A percentile compares a stretch with the other conserved stretches of the same genome.
Conservation (phyloP, 768 basidiomycete species). For the Leccinellum rugosiceps region DNA sequence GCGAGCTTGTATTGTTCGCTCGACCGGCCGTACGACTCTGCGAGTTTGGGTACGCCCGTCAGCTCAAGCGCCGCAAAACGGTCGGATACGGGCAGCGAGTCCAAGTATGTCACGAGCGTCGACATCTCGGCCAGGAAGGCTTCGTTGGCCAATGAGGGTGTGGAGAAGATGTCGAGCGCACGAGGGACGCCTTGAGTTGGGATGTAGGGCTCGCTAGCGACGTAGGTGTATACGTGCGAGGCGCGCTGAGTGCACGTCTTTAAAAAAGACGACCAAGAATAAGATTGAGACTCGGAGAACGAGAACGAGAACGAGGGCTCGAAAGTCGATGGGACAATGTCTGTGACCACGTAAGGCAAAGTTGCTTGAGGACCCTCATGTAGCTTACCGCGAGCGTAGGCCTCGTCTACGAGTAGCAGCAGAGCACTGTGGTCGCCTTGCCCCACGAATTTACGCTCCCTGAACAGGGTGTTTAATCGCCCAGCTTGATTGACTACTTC, state of each 20-base stretch:
- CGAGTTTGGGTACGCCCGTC: slow-evolving; percentile 47
- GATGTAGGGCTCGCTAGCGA: slow-evolving; percentile 41
- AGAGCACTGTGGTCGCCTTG: slow-evolving; percentile 49
- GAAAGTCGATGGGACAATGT: slow-evolving; percentile 53
- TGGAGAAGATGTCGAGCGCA: slow-evolving; percentile 41
- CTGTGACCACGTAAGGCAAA: slow-evolving; percentile 33
- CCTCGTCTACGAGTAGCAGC: slow-evolving; percentile 54
- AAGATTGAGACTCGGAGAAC: slow-evolving; percentile 25
- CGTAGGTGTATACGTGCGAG: slow-evolving; percentile 49
- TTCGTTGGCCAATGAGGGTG: slow-evolving; percentile 37
- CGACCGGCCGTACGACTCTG: slow-evolving; percentile 41
- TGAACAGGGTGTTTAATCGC: slow-evolving; percentile 18
- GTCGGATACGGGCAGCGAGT: slow-evolving; percentile 31
- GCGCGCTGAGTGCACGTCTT: slow-evolving; percentile 60
- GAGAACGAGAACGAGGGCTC: slow-evolving; percentile 48
- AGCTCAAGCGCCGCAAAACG: slow-evolving; percentile 66
- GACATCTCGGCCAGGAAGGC: slow-evolving; percentile 41
- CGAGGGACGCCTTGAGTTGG: slow-evolving; percentile 30
- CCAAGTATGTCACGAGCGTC: slow-evolving; percentile 52
- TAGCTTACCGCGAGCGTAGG: slow-evolving; percentile 51
- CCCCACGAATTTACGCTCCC: slow-evolving; percentile 54
- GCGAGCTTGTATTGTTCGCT: slow-evolving; percentile 57
- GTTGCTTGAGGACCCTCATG: not conserved
- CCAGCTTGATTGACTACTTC: slow-evolving; percentile 43
- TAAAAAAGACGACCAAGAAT: slow-evolving; percentile 48